Conservation (phyloP, 352 stramenopile species). For the Phytophthora ohioensis region DNA sequence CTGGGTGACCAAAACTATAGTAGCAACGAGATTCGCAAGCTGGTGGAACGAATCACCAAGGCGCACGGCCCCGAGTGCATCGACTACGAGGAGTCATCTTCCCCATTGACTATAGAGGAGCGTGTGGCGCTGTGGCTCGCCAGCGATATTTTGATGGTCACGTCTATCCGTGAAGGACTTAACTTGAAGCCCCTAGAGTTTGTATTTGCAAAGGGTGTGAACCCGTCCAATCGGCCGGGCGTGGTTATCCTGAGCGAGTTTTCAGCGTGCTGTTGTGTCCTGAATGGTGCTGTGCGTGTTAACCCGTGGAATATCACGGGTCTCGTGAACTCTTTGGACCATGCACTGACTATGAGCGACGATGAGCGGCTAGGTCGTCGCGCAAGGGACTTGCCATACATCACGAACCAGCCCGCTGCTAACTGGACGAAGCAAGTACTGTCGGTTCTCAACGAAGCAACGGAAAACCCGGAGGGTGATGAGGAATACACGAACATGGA, state of each 20-base stretch:
- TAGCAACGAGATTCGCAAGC: slow-evolving; percentile 80
- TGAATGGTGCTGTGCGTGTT: slow-evolving; percentile 96
- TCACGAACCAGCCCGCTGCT: slow-evolving; percentile 91
- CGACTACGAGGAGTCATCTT: slow-evolving; percentile 90
- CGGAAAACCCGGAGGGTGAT: slow-evolving; percentile 73
- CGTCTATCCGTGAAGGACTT: slow-evolving; percentile 96
- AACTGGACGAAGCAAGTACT: slow-evolving; percentile 98
- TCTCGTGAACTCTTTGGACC: slow-evolving; percentile 91
- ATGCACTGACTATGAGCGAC: slow-evolving; percentile 93
- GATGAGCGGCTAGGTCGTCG: slow-evolving; percentile 91
- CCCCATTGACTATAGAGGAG: slow-evolving; percentile 88
- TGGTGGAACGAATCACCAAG: slow-evolving; percentile 83
- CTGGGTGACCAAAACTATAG: slow-evolving; percentile 94
- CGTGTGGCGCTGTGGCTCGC: slow-evolving; percentile 94
- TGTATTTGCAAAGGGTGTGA: slow-evolving; percentile 86
- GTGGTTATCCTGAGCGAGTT: slow-evolving; percentile 98
- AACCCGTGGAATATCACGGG: slow-evolving; percentile 98
- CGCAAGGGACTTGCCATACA: slow-evolving; percentile 97
- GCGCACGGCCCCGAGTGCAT: slow-evolving; percentile 78
- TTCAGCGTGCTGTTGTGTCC: slow-evolving; percentile 94
- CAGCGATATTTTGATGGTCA: slow-evolving; percentile 97
- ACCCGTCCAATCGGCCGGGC: slow-evolving; percentile 74
- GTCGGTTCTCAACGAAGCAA: slow-evolving; percentile 83
- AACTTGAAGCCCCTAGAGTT: slow-evolving; percentile 98
- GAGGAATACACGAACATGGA: slow-evolving; percentile 87